A percentile compares a stretch with the other conserved stretches of the same genome.
phyloP scores from a whole-genome alignment of 495 filamentous ascomycete genomes.

The Jackrogersella minutella region DNA sequence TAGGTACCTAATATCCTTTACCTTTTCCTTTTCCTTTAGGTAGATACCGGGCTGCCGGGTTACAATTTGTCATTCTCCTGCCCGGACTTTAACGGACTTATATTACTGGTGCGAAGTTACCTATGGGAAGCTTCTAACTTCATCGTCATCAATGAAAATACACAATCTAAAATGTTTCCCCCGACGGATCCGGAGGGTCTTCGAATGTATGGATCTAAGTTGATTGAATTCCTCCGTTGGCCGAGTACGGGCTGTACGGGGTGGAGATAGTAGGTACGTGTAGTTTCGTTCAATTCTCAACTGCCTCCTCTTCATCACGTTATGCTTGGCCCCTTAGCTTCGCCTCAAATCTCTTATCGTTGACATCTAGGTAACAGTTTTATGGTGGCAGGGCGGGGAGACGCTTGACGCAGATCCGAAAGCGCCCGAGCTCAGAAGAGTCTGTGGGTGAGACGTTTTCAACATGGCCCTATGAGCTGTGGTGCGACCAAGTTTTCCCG shows the following conservation, averaged over 20 bases:
- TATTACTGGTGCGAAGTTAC: slow-evolving; percentile 11
- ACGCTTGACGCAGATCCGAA: slow-evolving; percentile 28
- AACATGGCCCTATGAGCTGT: slow-evolving; percentile 9
- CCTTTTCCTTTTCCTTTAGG: too few species aligned
- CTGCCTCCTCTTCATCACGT: slow-evolving; percentile 13
- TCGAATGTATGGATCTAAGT: slow-evolving; percentile 13
- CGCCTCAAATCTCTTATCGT: slow-evolving; percentile 27
- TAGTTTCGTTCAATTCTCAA: background rate
- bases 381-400: background rate
- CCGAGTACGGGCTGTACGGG: background rate
- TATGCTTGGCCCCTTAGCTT: slow-evolving; percentile 14
- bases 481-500: slow-evolving; percentile 11
- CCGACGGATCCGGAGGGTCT: slow-evolving; percentile 35
- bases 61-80: background rate
- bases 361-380: slow-evolving; percentile 19
- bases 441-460: slow-evolving; percentile 23
- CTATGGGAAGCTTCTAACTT: background rate
- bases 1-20: too few species aligned
- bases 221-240: slow-evolving; percentile 7
- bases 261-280: background rate
- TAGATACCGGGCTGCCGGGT: background rate
- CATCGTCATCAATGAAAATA: slow-evolving; percentile 11
- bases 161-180: slow-evolving; percentile 3
- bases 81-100: slow-evolving; percentile 40
- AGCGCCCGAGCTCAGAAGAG: slow-evolving; percentile 32